These are phyloP conservation scores for Kodamaea alishanica DNA, from an alignment of 1,139 yeast genomes.

Conservation along the genomic window DNA sequence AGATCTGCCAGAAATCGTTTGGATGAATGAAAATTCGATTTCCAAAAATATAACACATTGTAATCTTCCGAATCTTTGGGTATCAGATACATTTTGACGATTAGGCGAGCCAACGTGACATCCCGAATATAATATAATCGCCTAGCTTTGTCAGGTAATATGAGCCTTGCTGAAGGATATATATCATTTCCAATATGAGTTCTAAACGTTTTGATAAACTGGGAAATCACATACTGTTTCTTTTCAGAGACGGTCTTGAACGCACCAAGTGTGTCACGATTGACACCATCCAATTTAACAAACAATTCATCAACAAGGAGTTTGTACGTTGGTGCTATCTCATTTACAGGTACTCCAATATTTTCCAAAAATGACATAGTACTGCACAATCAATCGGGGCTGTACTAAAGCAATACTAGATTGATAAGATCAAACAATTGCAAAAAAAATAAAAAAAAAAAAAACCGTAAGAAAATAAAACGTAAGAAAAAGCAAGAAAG, in stretches of 20 bases:
- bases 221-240: constrained; percentile 31
- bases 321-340: constrained; percentile 20
- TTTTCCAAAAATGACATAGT: constrained; percentile 13
- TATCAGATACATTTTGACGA: constrained; percentile 33
- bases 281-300: constrained; percentile 31
- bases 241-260: constrained; percentile 27
- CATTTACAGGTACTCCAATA: constrained; percentile 10
- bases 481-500: neutral
- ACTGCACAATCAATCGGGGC: neutral
- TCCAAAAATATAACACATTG: constrained; percentile 38
- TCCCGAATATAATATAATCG: constrained; percentile 56
- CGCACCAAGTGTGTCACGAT: constrained; percentile 23
- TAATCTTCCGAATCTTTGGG: constrained; percentile 37
- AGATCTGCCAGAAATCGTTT: constrained; percentile 26
- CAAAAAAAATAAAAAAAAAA: neutral
- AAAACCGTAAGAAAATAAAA: neutral
- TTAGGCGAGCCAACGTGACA: constrained; percentile 42
- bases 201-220: constrained; percentile 60
- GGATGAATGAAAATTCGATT: constrained; percentile 31
- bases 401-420: neutral
- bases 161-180: constrained; percentile 61
- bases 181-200: constrained; percentile 66
- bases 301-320: constrained; percentile 33
- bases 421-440: neutral
- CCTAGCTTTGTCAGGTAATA: constrained; percentile 59